Percentiles rank a stretch among this genome's conserved stretches.
These are phyloP conservation scores for Furcasterigmium furcatum DNA, from an alignment of 2,329 filamentous ascomycete genomes.

Conservation along the genomic window DNA sequence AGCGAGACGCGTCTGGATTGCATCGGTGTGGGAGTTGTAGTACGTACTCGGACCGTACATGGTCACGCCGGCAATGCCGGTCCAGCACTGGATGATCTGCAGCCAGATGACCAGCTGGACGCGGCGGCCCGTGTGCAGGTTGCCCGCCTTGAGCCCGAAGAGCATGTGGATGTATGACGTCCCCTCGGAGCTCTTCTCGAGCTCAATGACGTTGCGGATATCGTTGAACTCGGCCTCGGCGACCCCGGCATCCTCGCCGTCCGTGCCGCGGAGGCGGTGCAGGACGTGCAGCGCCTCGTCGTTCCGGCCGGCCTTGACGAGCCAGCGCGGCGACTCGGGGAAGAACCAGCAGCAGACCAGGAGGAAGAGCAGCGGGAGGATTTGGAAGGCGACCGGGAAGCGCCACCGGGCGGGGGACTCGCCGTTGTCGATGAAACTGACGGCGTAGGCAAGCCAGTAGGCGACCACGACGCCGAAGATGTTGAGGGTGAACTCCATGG, in stretches of 20 bases:
- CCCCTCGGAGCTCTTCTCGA: slow-evolving; percentile 72
- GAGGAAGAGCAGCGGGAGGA: slow-evolving; percentile 21
- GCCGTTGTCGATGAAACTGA: slow-evolving; percentile 39
- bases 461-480: slow-evolving; percentile 51
- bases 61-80: slow-evolving; percentile 67
- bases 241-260: slow-evolving; percentile 30
- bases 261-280: slow-evolving; percentile 24
- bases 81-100: slow-evolving; percentile 69
- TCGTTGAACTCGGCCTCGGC: slow-evolving; percentile 26
- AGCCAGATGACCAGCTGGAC: slow-evolving; percentile 70
- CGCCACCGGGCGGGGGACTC: slow-evolving; percentile 37
- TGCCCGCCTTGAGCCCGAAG: slow-evolving; percentile 61
- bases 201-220: slow-evolving; percentile 49
- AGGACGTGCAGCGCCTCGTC: slow-evolving; percentile 28
- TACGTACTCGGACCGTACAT: slow-evolving; percentile 43
- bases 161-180: slow-evolving; percentile 66
- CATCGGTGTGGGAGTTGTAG: too few relatives aligned
- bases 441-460: slow-evolving; percentile 42
- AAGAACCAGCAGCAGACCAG: neutral
- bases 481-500: slow-evolving; percentile 68
- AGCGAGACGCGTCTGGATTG: too few relatives aligned
- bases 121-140: slow-evolving; percentile 63
- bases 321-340: neutral
- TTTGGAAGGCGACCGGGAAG: slow-evolving; percentile 41
- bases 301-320: slow-evolving; percentile 42